These are phyloP conservation scores for Boletus rubroflammeus DNA, from an alignment of 768 basidiomycete genomes.

Conservation along the genomic window DNA sequence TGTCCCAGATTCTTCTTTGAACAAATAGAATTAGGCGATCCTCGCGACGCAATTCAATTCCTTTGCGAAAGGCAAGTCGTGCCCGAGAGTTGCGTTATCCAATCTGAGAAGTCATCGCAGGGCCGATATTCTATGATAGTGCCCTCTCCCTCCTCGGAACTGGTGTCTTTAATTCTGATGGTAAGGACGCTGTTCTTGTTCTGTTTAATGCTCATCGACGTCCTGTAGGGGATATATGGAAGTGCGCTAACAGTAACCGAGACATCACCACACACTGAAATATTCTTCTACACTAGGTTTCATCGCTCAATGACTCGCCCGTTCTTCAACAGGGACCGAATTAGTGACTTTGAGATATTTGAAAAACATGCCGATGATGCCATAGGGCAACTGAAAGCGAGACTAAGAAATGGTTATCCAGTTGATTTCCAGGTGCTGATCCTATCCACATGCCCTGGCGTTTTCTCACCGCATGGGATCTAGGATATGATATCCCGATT, in stretches of 20 bases:
- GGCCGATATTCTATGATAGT: conserved; percentile 10
- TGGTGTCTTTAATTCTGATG: conserved; percentile 57
- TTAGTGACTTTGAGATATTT: conserved; percentile 54
- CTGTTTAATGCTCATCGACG: neutral
- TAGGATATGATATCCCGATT: conserved; percentile 54
- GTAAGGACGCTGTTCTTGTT: conserved; percentile 22
- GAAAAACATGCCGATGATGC: conserved; percentile 48
- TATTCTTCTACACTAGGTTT: conserved; percentile 35
- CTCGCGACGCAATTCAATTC: conserved; percentile 44
- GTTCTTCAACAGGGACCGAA: conserved; percentile 53
- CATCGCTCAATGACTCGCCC: conserved; percentile 60
- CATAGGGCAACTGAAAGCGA: conserved; percentile 40
- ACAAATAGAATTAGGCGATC: conserved; percentile 31
- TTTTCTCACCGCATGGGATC: neutral
- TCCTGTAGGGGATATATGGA: conserved; percentile 52
- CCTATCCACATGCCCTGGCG: neutral
- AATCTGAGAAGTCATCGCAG: conserved; percentile 21
- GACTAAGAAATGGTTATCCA: conserved; percentile 44
- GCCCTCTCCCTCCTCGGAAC: conserved; percentile 43
- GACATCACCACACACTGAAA: neutral
- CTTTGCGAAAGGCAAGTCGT: conserved; percentile 37
- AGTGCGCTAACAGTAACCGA: conserved; percentile 31
- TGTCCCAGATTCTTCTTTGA: neutral
- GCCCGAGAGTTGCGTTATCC: conserved; percentile 8
- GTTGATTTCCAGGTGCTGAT: conserved; percentile 53